Percentiles rank a stretch among this genome's conserved stretches.
These are phyloP conservation scores for Solanum raphanifolium DNA, from an alignment of 257 asterid species.

Conservation along the genomic window DNA sequence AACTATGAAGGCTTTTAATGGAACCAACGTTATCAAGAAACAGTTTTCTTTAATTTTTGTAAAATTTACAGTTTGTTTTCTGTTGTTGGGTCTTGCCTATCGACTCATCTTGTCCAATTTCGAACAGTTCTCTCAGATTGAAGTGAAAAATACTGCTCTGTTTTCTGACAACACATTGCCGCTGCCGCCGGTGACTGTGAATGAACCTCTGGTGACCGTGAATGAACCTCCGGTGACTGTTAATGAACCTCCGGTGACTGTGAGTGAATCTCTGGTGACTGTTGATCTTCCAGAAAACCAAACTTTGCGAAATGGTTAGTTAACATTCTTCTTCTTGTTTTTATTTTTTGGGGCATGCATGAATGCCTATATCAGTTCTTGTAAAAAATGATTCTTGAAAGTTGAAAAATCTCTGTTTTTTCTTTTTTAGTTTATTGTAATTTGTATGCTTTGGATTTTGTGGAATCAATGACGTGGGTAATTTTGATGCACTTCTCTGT, in stretches of 20 bases:
- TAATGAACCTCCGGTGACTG: neutral
- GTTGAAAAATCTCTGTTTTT: neutral
- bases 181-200: neutral
- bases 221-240: neutral
- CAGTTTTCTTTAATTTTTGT: conserved; percentile 25
- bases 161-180: conserved; percentile 4
- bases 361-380: neutral
- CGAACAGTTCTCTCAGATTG: conserved; percentile 26
- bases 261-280: neutral
- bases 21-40: conserved; percentile 10
- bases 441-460: neutral
- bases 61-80: conserved; percentile 39
- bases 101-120: conserved; percentile 42
- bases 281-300: neutral
- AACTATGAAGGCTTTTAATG: conserved; percentile 36
- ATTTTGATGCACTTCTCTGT: neutral
- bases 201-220: neutral
- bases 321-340: neutral
- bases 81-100: conserved; percentile 47
- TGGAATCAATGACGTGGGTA: neutral
- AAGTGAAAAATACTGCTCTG: conserved; percentile 9
- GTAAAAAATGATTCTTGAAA: neutral
- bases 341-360: conserved; percentile 12
- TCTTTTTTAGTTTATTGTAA: neutral
- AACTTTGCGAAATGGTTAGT: conserved; percentile 27